Base-by-base conservation (phyloP, 257 asterid species). In the Solanum pennellii region DNA sequence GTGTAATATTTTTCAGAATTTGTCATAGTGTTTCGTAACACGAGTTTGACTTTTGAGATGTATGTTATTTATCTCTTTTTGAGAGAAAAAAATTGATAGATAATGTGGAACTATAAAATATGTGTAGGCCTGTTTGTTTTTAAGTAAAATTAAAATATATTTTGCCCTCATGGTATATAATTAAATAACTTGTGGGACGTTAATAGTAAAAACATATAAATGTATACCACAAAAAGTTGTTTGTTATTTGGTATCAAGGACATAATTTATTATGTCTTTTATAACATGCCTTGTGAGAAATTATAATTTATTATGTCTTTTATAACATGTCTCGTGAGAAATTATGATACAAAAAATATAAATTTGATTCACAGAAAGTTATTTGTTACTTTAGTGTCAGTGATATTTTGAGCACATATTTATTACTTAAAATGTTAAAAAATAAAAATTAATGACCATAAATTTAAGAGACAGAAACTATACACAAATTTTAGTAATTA, bases 1-100 rank as follows among this genome's bases (percentile, higher is more conserved):
- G 62, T 52, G 62, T 18, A 52, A 52, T 52, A 52, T 52, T 52
- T 52, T 52, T 0, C 11, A 52, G 20, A 52, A 18, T 52, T 52
- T 52, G 11, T 52, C 18, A 52, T 52, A 16, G n/a, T 52, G 1
- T 52, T 52, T 9, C 2, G 23, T 6, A 52, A 18, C n/a, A 18
- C 62, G n/a, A 52, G n/a, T 52, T 52, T 52, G 62, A 18, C 11
- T 52, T 52, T 52, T 18, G 62, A 52, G 62, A 2, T 0, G 11
- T 52, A 7, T 18, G 62, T 2, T 52, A 23, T 18, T 52, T 52
- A 52, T 52, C n/a, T 52, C 10, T 52, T 52, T 52, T 0, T 2
- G 29, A n/a, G 0, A 52, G 62, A 52, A 52, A 2, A 52, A 18
- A 7, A 0, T 0, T 1, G 11, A 21, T 52, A 16, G 62, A n/a